Conservation (phyloP, 139 green algal species). For the Volvox reticuliferus region DNA sequence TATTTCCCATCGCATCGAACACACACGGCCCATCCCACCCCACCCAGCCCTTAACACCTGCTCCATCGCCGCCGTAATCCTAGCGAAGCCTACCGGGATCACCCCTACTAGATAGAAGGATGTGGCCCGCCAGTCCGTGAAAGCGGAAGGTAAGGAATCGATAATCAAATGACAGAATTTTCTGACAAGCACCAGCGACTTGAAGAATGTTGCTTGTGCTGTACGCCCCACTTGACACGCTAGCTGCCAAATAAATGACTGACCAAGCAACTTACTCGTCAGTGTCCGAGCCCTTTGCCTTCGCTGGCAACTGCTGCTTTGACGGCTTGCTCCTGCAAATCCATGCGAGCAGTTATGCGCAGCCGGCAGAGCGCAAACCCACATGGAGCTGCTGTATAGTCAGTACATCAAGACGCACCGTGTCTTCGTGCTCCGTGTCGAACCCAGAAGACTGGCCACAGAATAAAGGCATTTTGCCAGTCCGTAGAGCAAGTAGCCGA, state of each 20-base stretch:
- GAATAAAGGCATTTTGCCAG: neutral
- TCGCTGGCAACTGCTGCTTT: neutral
- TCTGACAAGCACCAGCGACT: too few species aligned
- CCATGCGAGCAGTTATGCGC: neutral
- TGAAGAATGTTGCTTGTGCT: too few species aligned
- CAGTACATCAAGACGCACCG: neutral
- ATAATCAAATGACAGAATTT: too few species aligned
- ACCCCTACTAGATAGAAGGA: too few species aligned
- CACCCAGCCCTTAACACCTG: neutral
- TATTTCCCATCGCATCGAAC: too few species aligned
- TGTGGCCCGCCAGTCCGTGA: too few species aligned
- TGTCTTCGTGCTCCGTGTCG: neutral
- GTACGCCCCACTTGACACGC: too few species aligned
- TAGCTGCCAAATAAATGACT: too few species aligned
- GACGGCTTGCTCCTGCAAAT: neutral
- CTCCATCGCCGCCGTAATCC: too few species aligned
- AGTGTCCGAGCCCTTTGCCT: conserved; percentile 34
- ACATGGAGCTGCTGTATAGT: neutral
- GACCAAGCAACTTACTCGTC: conserved; percentile 24
- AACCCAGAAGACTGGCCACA: neutral
- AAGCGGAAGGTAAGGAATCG: too few species aligned
- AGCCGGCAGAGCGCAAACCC: neutral
- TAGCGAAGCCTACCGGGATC: too few species aligned
- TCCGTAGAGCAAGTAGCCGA: conserved; percentile 12
- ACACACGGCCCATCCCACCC: neutral